Evolutionary conservation across 345 rosid species (phyloP).

Genomic region (Cochlearia excelsa): DNA sequence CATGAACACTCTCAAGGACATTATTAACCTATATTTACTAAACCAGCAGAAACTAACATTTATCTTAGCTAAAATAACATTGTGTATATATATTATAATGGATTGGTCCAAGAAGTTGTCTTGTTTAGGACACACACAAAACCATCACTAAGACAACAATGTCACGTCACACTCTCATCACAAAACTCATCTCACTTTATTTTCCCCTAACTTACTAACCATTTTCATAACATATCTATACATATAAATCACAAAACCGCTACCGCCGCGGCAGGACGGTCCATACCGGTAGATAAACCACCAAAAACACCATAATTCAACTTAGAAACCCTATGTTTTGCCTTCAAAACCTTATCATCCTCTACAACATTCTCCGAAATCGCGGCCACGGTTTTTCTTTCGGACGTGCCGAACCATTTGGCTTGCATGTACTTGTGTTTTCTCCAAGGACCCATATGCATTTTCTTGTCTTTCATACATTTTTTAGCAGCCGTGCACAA

Average conservation of each 20-base stretch:
- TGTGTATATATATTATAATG: neutral
- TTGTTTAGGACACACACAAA: conserved; percentile 16
- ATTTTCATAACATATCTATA: conserved; percentile 4
- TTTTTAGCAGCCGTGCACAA: conserved; percentile 65
- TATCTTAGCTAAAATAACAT: neutral
- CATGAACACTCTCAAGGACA: neutral
- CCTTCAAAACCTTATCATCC: conserved; percentile 12
- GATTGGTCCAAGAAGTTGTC: conserved; percentile 18
- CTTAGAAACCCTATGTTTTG: conserved; percentile 34
- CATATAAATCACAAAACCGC: conserved; percentile 27
- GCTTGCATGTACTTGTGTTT: conserved; percentile 88
- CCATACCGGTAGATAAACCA: conserved; percentile 20
- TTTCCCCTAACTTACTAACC: conserved; percentile 4
- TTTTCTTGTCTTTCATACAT: conserved; percentile 83
- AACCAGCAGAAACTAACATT: neutral
- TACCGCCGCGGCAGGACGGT: conserved; percentile 24
- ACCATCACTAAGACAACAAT: conserved; percentile 12
- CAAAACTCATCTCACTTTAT: conserved; percentile 24
- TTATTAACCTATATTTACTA: neutral
- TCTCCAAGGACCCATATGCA: conserved; percentile 95
- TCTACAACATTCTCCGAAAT: conserved; percentile 20
- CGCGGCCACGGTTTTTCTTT: conserved; percentile 28
- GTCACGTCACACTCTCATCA: too few relatives aligned
- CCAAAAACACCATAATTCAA: conserved; percentile 28
- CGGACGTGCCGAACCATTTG: conserved; percentile 69